Evolutionary conservation across 1,139 yeast species (phyloP), one percentile per base, ranked within the genome.

Genomic region (Kodamaea fungicola): DNA sequence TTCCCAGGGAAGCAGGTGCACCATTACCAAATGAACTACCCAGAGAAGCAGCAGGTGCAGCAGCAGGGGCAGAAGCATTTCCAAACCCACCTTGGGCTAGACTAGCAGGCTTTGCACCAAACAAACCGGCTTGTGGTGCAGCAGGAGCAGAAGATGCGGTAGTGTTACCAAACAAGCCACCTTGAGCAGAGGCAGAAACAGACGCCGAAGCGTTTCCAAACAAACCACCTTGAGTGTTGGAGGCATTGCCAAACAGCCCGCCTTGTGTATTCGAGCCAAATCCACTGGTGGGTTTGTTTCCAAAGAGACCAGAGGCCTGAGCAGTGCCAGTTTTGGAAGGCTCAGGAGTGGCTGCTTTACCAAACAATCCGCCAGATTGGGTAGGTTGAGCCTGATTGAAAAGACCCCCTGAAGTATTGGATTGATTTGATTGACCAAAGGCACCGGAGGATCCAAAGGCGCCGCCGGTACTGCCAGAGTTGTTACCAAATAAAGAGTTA

Each of bases 31-130:
- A 28, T 28, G 33, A 24, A 39, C 38, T 7, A 39, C 41, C 39
- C 10, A 16, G 19, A 16, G 19, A 16, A 30, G 50, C 51, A 28
- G 45, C 41, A 12, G 40, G 19, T 12, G 31, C 31, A 12, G 25
- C 25, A 12, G 26, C 12, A 9, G 9, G 30, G 32, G 22, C 12
- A 26, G 12, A 23, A 22, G 24, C 8, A 7, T 22, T 22, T 22
- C 24, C 24, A 22, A 22, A 22, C 24, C 7, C 7, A 22, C 35
- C 24, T 22, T 8, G 8, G 7, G 24, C 24, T 22, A 8, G 24
- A 8, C 8, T 7, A 22, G 7, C 24, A 22, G 24, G 7, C 24
- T 22, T 22, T 22, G 24, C 6, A 23, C 26, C 26, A 23, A 23
- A 23, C 6, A 23, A 23, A 3, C 10, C 10, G 6, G 6, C 26